Evolutionary conservation across 257 asterid genomes (phyloP).

Genomic region (Forsythia suspensa): DNA sequence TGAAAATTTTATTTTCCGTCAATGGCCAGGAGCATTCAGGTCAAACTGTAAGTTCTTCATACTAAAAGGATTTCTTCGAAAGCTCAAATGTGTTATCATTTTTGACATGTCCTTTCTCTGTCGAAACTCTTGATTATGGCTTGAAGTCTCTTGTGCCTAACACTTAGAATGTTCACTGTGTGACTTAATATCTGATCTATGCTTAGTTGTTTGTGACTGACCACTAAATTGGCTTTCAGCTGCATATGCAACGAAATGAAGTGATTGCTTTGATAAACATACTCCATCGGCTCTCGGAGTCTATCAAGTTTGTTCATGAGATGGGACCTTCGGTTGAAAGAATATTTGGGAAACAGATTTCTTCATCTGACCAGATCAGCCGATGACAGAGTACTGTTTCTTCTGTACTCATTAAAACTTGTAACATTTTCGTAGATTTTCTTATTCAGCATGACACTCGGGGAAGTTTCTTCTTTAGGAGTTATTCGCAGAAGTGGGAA

Average conservation of each 20-base stretch:
- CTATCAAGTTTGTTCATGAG: conserved; percentile 48
- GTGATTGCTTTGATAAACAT: conserved; percentile 69
- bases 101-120: neutral
- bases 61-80: neutral
- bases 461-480: neutral
- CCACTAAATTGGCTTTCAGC: conserved; percentile 30
- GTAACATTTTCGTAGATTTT: conserved; percentile 18
- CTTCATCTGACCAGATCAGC: conserved; percentile 28
- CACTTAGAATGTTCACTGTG: neutral
- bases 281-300: conserved; percentile 63
- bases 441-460: neutral
- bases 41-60: conserved; percentile 36
- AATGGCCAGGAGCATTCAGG: conserved; percentile 33
- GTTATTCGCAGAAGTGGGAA: neutral
- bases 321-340: conserved; percentile 39
- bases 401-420: neutral
- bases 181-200: neutral
- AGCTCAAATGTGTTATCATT: neutral
- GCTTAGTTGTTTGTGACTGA: conserved; percentile 6
- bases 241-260: conserved; percentile 64
- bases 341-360: conserved; percentile 28
- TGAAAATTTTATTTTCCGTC: conserved; percentile 51
- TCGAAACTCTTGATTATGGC: neutral
- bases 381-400: neutral
- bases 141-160: neutral